Conservation (phyloP, 352 stramenopile genomes). For the Phytophthora brassicae region DNA sequence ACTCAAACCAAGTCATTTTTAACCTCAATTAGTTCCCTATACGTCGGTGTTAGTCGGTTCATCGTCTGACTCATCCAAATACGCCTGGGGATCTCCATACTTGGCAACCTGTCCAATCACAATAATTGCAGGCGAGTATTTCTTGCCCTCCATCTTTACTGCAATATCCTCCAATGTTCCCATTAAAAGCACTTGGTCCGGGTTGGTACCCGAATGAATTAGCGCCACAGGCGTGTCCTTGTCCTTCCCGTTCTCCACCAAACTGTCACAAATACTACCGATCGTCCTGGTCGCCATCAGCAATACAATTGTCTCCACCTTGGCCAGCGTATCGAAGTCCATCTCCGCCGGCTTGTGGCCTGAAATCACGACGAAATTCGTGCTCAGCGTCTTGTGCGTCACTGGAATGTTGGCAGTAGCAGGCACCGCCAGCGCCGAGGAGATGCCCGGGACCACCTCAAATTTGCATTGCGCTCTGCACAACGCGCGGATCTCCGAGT, state of each 20-base stretch:
- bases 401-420: slow-evolving; percentile 64
- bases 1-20: slow-evolving; percentile 8
- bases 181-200: slow-evolving; percentile 54
- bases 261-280: slow-evolving; percentile 38
- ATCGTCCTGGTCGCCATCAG: slow-evolving; percentile 67
- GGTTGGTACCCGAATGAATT: slow-evolving; percentile 61
- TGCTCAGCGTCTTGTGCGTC: slow-evolving; percentile 71
- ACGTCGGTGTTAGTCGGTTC: slow-evolving; percentile 36
- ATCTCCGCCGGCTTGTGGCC: slow-evolving; percentile 71
- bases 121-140: slow-evolving; percentile 76
- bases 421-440: slow-evolving; percentile 60
- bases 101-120: slow-evolving; percentile 62
- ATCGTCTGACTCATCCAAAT: slow-evolving; percentile 53
- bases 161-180: slow-evolving; percentile 56
- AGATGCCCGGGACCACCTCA: slow-evolving; percentile 70
- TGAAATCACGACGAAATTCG: slow-evolving; percentile 64
- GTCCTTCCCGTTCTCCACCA: slow-evolving; percentile 44
- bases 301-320: slow-evolving; percentile 57
- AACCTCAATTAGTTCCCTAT: not conserved
- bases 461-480: slow-evolving; percentile 49
- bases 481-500: slow-evolving; percentile 69
- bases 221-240: slow-evolving; percentile 54
- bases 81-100: slow-evolving; percentile 55
- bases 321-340: slow-evolving; percentile 52
- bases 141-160: slow-evolving; percentile 43